Conservation (phyloP, 202 grass and related monocot species). For the Digitaria exilis region DNA sequence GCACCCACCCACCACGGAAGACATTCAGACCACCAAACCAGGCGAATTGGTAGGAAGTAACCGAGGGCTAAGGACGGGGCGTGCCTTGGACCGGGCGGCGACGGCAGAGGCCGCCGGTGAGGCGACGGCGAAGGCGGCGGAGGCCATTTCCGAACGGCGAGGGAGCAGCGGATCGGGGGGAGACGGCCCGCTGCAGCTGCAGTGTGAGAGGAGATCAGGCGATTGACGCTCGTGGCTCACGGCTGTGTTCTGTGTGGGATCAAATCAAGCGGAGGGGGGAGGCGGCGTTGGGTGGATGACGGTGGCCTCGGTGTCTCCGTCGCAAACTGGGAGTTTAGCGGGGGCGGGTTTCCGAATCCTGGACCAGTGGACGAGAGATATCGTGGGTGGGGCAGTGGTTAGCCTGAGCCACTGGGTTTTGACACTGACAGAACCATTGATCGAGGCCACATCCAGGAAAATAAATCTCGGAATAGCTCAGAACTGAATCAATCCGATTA, state of each 20-base stretch:
- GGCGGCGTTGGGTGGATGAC: conserved; percentile 32
- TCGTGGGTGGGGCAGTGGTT: too few relatives aligned
- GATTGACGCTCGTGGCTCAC: background rate
- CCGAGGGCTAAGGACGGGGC: background rate
- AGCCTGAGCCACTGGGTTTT: too few relatives aligned
- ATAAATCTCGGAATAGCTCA: too few relatives aligned
- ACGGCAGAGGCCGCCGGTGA: conserved; percentile 36
- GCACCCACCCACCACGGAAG: background rate
- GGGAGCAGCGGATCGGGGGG: conserved; percentile 14
- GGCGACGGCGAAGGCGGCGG: conserved; percentile 32
- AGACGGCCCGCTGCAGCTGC: background rate
- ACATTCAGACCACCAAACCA: background rate
- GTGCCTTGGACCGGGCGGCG: conserved; percentile 41
- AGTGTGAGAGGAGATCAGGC: background rate
- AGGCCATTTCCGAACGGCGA: conserved; percentile 30
- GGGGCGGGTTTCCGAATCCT: background rate
- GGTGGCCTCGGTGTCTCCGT: conserved; percentile 52
- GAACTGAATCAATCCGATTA: too few relatives aligned
- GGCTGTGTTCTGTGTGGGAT: too few relatives aligned
- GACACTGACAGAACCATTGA: too few relatives aligned
- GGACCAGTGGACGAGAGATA: too few relatives aligned
- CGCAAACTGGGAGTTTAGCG: background rate
- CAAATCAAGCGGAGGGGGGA: background rate
- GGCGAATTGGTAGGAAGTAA: background rate
- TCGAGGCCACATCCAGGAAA: too few relatives aligned